Conservation (phyloP, 495 filamentous ascomycete genomes). For the Penicillium simplicissimum region DNA sequence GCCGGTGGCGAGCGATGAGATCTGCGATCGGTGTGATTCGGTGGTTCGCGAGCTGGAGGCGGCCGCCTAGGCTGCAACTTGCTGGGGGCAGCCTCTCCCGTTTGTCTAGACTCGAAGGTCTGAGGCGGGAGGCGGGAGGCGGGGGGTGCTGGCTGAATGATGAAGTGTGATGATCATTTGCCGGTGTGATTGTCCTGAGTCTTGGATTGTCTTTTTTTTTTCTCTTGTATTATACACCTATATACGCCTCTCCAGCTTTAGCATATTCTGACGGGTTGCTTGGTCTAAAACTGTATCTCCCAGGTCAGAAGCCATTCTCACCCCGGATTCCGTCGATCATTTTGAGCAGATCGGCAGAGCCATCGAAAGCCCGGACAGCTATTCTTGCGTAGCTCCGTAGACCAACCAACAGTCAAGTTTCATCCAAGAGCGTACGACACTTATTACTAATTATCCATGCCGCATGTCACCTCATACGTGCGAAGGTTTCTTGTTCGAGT, state of each 20-base stretch:
- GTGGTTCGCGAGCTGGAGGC: constrained; percentile 52
- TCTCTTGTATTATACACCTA: background rate
- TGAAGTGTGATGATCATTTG: constrained; percentile 2
- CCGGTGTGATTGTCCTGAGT: background rate
- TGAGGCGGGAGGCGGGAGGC: too few species aligned
- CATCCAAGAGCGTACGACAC: too few species aligned
- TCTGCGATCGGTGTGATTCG: constrained; percentile 75
- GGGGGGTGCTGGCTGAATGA: background rate
- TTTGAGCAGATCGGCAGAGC: background rate
- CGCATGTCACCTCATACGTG: background rate
- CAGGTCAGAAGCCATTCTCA: background rate
- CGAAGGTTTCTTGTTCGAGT: constrained; percentile 2
- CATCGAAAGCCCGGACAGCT: background rate
- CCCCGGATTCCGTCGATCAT: background rate
- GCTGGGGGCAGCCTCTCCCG: background rate
- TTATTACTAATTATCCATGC: background rate
- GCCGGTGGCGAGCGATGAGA: constrained; percentile 47
- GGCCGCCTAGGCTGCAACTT: too few species aligned
- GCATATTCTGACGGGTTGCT: background rate
- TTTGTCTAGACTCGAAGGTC: constrained; percentile 2
- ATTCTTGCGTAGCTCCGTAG: too few species aligned
- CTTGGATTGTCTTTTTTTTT: background rate
- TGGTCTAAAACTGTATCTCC: background rate
- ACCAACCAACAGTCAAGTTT: background rate
- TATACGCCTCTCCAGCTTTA: background rate